Evolutionary conservation across 805 yeast genomes (phyloP), one percentile per base, ranked within the genome.

Genomic region (Tetrapisispora taiwanensis): DNA sequence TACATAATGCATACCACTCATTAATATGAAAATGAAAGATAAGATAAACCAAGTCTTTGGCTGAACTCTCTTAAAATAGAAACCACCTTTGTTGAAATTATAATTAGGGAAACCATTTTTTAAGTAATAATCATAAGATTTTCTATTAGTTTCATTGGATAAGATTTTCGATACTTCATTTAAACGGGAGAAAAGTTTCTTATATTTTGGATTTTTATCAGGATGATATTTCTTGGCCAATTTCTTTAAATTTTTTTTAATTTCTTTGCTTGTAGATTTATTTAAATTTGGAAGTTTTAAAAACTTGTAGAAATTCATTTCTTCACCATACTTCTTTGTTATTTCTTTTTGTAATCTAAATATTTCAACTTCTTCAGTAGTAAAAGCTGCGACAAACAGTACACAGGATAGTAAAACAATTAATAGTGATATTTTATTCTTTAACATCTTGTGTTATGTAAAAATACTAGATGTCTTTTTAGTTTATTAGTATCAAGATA

Each of bases 41-140:
- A 79, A 33, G 0, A 84, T 75, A 40, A 78, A 10, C 72, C 52
- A 28, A 74, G 58, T 33, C 82, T 81, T 19, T 88, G 96, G 55
- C 81, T 75, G 72, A 71, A 87, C 62, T 73, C 56, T 76, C 59
- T 60, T 82, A 76, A 49, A 70, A 70, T 69, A 83, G 76, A 43
- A 63, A 2, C 68, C 67, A 48, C 68, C 68, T 49, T 77, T 85
- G 18, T 78, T 72, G 14, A 79, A 85, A 46, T 79, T 78, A 75
- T 84, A 86, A 48, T 73, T 71, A 7, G 98, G 97, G 65, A 92
- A 90, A 7, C 97, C 97, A 52, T 77, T 74, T 36, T 75, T 70
- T 43, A 84, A 68, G 64, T 85, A 92, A 62, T 78, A 88, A 62
- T 92, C 97, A 62, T 92, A 92, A 7, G 87, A 72, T 40, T 81